Conservation (phyloP, 1,139 yeast species). For the Geotrichum restrictum region DNA sequence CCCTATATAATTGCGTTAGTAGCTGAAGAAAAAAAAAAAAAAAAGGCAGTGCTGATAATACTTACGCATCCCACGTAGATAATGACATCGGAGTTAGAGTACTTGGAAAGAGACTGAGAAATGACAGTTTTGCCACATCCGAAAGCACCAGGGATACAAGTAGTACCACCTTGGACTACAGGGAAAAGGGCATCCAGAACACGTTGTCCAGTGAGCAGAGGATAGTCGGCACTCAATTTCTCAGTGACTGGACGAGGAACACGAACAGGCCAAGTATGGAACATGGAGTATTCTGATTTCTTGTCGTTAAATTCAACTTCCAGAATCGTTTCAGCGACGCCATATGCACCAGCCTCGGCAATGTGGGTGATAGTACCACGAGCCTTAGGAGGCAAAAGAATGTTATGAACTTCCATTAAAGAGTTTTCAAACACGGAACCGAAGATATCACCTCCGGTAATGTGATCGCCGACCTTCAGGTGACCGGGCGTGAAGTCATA, state of each 20-base stretch:
- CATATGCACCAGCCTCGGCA: constrained; percentile 86
- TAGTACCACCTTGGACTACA: constrained; percentile 99
- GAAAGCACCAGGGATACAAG: constrained; percentile 99
- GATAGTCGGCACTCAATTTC: constrained; percentile 86
- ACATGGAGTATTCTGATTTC: constrained; percentile 79
- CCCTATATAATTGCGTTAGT: constrained; percentile 42
- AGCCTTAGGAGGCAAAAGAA: constrained; percentile 94
- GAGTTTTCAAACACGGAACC: constrained; percentile 95
- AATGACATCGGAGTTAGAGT: constrained; percentile 93
- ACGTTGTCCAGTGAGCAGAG: constrained; percentile 96
- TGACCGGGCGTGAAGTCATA: constrained; percentile 83
- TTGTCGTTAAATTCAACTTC: constrained; percentile 95
- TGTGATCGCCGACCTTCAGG: constrained; percentile 90
- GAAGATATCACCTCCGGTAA: constrained; percentile 95
- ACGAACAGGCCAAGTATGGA: constrained; percentile 99
- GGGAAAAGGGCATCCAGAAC: constrained; percentile 97
- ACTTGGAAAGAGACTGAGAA: constrained; percentile 94
- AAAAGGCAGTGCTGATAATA: no score
- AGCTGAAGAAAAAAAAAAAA: no score
- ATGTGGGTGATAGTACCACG: constrained; percentile 92
- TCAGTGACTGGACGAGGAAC: constrained; percentile 98
- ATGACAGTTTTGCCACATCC: constrained; percentile 99
- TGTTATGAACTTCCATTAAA: constrained; percentile 84
- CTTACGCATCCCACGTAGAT: constrained; percentile 74
- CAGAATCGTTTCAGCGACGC: constrained; percentile 79